Percentiles rank a stretch among this genome's conserved stretches.
Conservation (phyloP, 306 rosid species). For the Cicer chorassanicum region DNA sequence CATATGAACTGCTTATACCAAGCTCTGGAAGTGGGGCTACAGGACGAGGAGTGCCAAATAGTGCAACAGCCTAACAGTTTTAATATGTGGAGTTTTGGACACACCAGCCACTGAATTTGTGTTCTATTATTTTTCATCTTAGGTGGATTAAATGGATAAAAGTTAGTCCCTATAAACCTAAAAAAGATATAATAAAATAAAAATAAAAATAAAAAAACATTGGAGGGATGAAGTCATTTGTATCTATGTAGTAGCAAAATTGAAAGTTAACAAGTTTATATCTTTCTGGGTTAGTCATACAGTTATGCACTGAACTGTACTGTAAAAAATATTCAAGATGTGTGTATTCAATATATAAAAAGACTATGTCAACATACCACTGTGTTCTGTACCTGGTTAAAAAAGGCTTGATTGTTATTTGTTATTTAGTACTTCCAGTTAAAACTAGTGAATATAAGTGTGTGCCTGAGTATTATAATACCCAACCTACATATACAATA, state of each 20-base stretch:
- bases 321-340: background rate
- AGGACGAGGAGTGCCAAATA: constrained; percentile 58
- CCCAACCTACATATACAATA: background rate
- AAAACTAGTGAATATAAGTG: background rate
- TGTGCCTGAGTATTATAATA: background rate
- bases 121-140: constrained; percentile 2
- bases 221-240: constrained; percentile 25
- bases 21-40: constrained; percentile 51
- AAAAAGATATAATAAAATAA: background rate
- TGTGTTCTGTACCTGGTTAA: background rate
- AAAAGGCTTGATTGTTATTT: background rate
- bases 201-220: background rate
- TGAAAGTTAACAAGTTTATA: background rate
- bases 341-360: background rate
- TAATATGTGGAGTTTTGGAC: constrained; percentile 11
- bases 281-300: background rate
- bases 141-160: constrained; percentile 4
- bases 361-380: background rate
- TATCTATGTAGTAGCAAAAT: background rate
- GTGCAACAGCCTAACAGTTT: constrained; percentile 43
- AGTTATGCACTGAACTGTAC: background rate
- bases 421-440: background rate
- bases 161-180: background rate
- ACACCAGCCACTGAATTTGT: constrained; percentile 2
- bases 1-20: constrained; percentile 54